phyloP scores from a whole-genome alignment of 805 yeast genomes.

The Suhomyces sp. region DNA sequence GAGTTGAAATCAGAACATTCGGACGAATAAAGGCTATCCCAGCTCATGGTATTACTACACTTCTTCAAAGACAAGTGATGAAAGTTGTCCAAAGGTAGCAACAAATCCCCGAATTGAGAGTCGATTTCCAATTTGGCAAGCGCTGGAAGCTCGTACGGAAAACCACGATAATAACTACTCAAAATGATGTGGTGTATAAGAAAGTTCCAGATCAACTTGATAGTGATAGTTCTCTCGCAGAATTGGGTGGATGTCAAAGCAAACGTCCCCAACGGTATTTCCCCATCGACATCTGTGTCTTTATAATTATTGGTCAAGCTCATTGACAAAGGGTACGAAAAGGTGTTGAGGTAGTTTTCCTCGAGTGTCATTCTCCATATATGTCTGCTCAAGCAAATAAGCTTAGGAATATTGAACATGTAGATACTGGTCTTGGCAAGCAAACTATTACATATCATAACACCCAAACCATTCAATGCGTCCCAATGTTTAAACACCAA shows the following conservation, averaged over 20 bases:
- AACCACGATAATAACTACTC: conserved; percentile 17
- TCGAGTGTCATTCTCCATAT: conserved; percentile 16
- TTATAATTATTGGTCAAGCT: background rate
- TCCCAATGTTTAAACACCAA: conserved; percentile 21
- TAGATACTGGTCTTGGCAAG: conserved; percentile 13
- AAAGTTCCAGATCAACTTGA: conserved; percentile 24
- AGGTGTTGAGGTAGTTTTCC: conserved; percentile 18
- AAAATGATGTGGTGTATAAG: conserved; percentile 14
- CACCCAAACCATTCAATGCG: conserved; percentile 24
- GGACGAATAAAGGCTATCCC: conserved; percentile 7
- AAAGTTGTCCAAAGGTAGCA: conserved; percentile 16
- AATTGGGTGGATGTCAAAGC: conserved; percentile 15
- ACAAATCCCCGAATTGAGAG: conserved; percentile 12
- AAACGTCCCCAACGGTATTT: background rate
- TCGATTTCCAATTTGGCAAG: conserved; percentile 5
- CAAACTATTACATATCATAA: conserved; percentile 21
- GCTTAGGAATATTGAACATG: conserved; percentile 7
- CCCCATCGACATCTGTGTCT: background rate
- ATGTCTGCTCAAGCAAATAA: conserved; percentile 5
- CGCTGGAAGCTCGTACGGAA: conserved; percentile 16
- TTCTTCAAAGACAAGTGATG: conserved; percentile 6
- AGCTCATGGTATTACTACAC: conserved; percentile 6
- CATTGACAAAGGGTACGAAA: conserved; percentile 8
- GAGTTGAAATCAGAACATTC: conserved; percentile 9
- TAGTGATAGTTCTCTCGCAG: conserved; percentile 20